Evolutionary conservation across 257 asterid genomes (phyloP).

Genomic region (Vinca minor): DNA sequence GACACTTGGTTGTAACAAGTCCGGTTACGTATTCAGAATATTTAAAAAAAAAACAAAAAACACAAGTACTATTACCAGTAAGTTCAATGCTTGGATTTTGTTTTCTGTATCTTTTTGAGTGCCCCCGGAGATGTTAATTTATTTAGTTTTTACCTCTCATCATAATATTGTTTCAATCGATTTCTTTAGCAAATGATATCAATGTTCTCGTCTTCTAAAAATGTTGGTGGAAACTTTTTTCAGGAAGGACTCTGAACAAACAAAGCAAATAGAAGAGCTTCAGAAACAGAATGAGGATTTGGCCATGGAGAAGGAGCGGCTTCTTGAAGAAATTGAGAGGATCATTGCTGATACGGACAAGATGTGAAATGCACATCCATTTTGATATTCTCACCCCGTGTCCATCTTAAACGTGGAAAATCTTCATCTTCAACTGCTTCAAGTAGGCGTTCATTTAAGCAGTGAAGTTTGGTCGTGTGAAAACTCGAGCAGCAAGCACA

Average conservation of each 20-base stretch:
- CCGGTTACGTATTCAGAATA: no score
- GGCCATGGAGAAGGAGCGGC: slow-evolving; percentile 57
- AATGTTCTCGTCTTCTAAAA: not conserved
- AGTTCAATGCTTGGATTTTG: not conserved
- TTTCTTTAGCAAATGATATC: not conserved
- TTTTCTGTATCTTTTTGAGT: not conserved
- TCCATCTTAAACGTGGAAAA: not conserved
- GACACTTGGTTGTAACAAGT: not conserved
- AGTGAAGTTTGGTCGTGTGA: not conserved
- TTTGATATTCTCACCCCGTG: not conserved
- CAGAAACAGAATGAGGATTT: slow-evolving; percentile 64
- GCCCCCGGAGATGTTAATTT: not conserved
- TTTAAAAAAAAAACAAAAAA: no score
- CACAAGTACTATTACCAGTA: no score
- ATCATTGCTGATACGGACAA: slow-evolving; percentile 32
- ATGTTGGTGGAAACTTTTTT: slow-evolving; percentile 1
- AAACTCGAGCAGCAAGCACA: not conserved
- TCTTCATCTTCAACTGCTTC: slow-evolving; percentile 3
- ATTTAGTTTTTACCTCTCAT: no score
- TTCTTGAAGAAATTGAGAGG: slow-evolving; percentile 79
- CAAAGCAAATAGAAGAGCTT: slow-evolving; percentile 79
- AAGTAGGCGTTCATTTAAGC: not conserved
- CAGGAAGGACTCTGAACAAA: slow-evolving; percentile 92
- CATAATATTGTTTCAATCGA: not conserved
- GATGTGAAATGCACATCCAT: slow-evolving; percentile 9